Evolutionary conservation across 192 early-diverging fungal genomes (phyloP).

Genomic region (Chytriomyces hyalinus): DNA sequence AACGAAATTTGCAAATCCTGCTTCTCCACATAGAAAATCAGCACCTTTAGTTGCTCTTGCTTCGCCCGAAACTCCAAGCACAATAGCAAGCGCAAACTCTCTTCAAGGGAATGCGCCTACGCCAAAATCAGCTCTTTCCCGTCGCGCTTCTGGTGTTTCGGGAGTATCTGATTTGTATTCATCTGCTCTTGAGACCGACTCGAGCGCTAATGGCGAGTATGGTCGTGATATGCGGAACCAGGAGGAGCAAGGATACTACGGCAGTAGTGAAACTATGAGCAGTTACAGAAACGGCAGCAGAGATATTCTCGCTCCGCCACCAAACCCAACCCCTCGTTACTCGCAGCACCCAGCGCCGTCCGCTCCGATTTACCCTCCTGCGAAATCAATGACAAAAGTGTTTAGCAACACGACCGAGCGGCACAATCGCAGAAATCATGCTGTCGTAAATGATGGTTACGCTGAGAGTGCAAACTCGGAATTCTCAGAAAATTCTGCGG

Average conservation of each 20-base stretch:
- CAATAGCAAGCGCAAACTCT: not conserved
- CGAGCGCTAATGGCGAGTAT: not conserved
- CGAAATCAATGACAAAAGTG: slow-evolving; percentile 21
- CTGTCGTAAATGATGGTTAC: not conserved
- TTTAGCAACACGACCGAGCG: not conserved
- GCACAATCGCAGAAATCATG: not conserved
- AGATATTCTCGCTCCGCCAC: not conserved
- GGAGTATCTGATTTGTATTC: not conserved
- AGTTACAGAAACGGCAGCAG: slow-evolving; percentile 2
- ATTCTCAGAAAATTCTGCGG: slow-evolving; percentile 3
- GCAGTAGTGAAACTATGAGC: slow-evolving; percentile 16
- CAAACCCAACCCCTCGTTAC: not conserved
- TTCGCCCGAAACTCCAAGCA: not conserved
- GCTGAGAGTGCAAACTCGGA: slow-evolving; percentile 18
- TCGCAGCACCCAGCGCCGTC: not conserved
- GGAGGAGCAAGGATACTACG: not conserved
- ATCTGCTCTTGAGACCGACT: not conserved
- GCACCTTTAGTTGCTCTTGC: not conserved
- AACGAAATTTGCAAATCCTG: not conserved
- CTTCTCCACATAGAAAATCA: not conserved
- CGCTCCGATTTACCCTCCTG: slow-evolving; percentile 23
- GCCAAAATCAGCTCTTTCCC: too few relatives aligned
- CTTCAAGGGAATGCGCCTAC: not conserved
- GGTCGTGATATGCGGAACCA: not conserved
- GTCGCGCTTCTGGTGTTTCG: not conserved